Percentiles rank a stretch among this genome's conserved stretches.
Conservation (phyloP, 768 basidiomycete species). For the Punctularia strigosozonata region DNA sequence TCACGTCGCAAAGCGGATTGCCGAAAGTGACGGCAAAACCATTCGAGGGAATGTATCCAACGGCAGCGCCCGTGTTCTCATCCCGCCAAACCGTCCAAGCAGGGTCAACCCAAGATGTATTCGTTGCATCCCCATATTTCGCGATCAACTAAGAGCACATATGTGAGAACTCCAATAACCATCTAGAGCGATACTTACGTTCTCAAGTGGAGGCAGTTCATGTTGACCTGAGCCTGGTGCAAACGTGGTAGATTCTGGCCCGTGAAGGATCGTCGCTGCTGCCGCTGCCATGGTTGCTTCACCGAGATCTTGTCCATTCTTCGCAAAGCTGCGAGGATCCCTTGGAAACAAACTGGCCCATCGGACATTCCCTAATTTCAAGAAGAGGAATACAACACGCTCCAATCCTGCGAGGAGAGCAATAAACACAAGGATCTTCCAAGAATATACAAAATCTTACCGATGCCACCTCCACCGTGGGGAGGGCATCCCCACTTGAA, state of each 20-base stretch:
- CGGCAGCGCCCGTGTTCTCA: slow-evolving; percentile 42
- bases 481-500: slow-evolving; percentile 39
- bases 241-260: slow-evolving; percentile 17
- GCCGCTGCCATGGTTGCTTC: slow-evolving; percentile 14
- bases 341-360: slow-evolving; percentile 33
- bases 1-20: slow-evolving; percentile 35
- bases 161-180: background rate
- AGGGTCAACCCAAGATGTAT: slow-evolving; percentile 61
- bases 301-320: slow-evolving; percentile 11
- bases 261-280: slow-evolving; percentile 15
- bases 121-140: slow-evolving; percentile 52
- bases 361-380: slow-evolving; percentile 34
- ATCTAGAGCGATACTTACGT: slow-evolving; percentile 11
- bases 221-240: slow-evolving; percentile 7
- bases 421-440: background rate
- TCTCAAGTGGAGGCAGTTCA: slow-evolving; percentile 20
- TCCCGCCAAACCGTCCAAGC: slow-evolving; percentile 36
- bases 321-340: slow-evolving; percentile 22
- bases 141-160: slow-evolving; percentile 34
- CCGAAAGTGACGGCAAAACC: slow-evolving; percentile 53
- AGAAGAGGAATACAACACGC: slow-evolving; percentile 38
- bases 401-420: slow-evolving; percentile 15
- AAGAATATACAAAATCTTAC: slow-evolving; percentile 13
- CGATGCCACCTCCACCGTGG: slow-evolving; percentile 39
- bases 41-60: slow-evolving; percentile 45